Conservation (phyloP, 2,329 filamentous ascomycete genomes). For the Aspergillus sp. region DNA sequence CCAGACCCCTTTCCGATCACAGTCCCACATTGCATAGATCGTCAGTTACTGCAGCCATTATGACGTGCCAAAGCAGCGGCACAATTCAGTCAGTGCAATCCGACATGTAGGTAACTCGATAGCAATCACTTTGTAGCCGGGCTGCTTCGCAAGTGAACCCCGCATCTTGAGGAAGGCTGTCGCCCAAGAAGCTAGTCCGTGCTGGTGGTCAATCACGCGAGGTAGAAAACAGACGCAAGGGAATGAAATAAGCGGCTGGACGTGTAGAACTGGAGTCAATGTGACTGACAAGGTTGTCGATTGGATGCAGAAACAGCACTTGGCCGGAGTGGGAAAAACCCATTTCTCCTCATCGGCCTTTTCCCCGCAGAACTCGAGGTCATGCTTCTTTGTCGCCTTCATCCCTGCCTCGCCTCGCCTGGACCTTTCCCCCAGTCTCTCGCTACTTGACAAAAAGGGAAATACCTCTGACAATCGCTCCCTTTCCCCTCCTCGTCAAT, state of each 20-base stretch:
- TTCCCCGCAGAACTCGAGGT: constrained; percentile 5
- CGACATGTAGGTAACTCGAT: neutral
- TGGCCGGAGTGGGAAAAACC: constrained; percentile 6
- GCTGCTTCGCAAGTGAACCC: neutral
- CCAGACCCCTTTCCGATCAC: neutral
- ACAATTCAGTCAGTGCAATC: neutral
- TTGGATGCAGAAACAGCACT: neutral
- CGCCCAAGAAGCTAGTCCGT: neutral
- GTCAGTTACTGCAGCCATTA: neutral
- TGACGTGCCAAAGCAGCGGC: neutral
- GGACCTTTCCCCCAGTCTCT: neutral
- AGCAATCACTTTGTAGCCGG: neutral
- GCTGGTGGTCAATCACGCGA: neutral
- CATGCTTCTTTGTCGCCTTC: neutral
- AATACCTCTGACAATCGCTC: neutral
- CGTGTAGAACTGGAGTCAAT: neutral
- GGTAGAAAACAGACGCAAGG: neutral
- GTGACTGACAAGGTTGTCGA: neutral
- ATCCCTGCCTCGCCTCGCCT: neutral
- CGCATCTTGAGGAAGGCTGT: neutral
- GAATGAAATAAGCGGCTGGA: neutral
- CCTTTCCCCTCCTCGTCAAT: neutral
- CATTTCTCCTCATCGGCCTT: neutral
- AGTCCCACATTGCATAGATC: neutral
- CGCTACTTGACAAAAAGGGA: neutral